These are phyloP conservation scores for Fraxinus baroniana DNA, from an alignment of 305 asterid species.

Conservation along the genomic window DNA sequence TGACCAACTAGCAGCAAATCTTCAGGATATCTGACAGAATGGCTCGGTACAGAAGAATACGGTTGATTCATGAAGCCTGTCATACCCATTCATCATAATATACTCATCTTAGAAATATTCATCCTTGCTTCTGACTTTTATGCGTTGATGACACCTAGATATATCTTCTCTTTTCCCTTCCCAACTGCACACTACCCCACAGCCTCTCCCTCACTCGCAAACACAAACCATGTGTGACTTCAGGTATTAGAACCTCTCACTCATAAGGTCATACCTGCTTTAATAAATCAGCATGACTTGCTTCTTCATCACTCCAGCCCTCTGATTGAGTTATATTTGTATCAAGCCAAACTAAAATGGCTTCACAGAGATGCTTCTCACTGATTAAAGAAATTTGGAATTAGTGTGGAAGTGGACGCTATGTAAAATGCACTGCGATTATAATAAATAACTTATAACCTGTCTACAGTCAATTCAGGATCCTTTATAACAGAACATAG, in stretches of 20 bases:
- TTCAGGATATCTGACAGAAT: background rate
- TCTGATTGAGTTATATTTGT: conserved; percentile 40
- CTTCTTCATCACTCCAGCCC: conserved; percentile 35
- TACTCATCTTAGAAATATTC: background rate
- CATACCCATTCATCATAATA: background rate
- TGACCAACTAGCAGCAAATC: conserved; percentile 8
- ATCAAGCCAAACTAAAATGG: conserved; percentile 63
- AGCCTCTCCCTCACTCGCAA: background rate
- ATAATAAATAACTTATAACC: conserved; percentile 38
- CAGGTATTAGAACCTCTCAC: conserved; percentile 20
- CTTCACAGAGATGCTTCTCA: conserved; percentile 74
- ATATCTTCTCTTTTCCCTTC: background rate
- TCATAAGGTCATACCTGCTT: conserved; percentile 47
- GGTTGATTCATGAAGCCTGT: background rate
- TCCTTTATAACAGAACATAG: conserved; percentile 57
- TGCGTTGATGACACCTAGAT: background rate
- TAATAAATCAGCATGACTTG: conserved; percentile 27
- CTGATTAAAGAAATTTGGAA: conserved; percentile 41
- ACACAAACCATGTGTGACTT: background rate
- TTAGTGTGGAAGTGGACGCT: conserved; percentile 21
- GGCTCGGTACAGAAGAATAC: conserved; percentile 5
- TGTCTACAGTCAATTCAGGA: conserved; percentile 71
- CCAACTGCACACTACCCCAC: background rate
- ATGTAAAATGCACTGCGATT: conserved; percentile 7
- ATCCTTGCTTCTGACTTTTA: background rate